Evolutionary conservation across 1,284 basidiomycete genomes (phyloP).

Genomic region (Sporisorium scitamineum): DNA sequence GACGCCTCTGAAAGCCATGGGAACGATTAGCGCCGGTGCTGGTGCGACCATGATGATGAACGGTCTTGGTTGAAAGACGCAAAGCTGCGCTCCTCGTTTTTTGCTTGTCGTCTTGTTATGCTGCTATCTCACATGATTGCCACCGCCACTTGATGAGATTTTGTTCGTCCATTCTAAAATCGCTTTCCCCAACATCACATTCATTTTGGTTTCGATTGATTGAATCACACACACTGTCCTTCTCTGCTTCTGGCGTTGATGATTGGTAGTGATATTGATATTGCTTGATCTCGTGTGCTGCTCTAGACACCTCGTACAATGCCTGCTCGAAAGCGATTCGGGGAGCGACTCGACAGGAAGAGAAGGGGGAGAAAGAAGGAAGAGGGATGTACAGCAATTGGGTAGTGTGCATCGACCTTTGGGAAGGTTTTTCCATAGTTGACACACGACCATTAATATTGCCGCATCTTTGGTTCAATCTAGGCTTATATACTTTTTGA

Average conservation of each 20-base stretch:
- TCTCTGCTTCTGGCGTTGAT: too few relatives aligned
- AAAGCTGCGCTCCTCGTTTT: not conserved
- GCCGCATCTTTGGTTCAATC: constrained; percentile 20
- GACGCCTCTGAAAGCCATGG: not conserved
- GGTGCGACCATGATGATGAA: constrained; percentile 25
- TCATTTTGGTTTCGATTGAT: constrained; percentile 2
- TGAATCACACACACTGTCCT: not conserved
- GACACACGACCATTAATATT: constrained; percentile 56
- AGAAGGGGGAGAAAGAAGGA: not conserved
- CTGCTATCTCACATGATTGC: not conserved
- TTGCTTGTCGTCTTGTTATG: not conserved
- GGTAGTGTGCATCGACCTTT: constrained; percentile 51
- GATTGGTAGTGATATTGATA: not conserved
- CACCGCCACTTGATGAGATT: not conserved
- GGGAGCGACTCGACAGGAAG: too few relatives aligned
- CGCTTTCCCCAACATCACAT: not conserved
- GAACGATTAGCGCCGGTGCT: constrained; percentile 4
- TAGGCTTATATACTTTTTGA: constrained; percentile 54
- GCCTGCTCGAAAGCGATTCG: too few relatives aligned
- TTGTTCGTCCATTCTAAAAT: not conserved
- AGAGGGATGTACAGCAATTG: constrained; percentile 46
- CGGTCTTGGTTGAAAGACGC: constrained; percentile 13
- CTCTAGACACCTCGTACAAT: not conserved
- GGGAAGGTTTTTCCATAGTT: constrained; percentile 27
- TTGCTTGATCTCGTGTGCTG: not conserved